phyloP scores from a whole-genome alignment of 306 rosid genomes.

The Vigna radiata region DNA sequence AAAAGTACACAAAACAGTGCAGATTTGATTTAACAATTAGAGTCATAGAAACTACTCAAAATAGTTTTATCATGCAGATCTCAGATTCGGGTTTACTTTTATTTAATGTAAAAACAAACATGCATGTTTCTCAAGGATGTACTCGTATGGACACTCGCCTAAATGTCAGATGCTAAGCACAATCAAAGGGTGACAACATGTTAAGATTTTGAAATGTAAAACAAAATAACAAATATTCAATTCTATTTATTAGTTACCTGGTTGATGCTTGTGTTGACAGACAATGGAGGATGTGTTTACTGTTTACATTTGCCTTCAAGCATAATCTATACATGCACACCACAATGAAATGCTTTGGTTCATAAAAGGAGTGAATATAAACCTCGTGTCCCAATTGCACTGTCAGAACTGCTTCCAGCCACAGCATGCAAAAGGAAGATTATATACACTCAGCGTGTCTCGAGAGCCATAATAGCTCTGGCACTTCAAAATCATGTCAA shows the following conservation, averaged over 20 bases:
- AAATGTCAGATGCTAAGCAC: not conserved
- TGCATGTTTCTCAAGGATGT: not conserved
- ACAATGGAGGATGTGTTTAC: slow-evolving; percentile 21
- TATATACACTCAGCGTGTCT: slow-evolving; percentile 1
- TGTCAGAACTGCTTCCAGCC: slow-evolving; percentile 34
- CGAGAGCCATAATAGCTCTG: slow-evolving; percentile 19
- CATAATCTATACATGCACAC: slow-evolving; percentile 24
- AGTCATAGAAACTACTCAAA: too few relatives aligned
- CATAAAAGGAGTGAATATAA: slow-evolving; percentile 19
- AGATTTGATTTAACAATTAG: too few relatives aligned
- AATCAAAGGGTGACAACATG: not conserved
- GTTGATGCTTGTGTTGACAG: slow-evolving; percentile 7
- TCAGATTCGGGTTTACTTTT: too few relatives aligned
- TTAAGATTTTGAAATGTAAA: not conserved
- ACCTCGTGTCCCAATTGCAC: not conserved
- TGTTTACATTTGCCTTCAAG: slow-evolving; percentile 7
- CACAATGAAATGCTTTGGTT: slow-evolving; percentile 26
- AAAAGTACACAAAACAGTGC: too few relatives aligned
- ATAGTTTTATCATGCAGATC: too few relatives aligned
- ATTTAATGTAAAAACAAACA: too few relatives aligned
- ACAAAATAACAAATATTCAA: not conserved
- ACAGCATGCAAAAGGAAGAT: slow-evolving; percentile 6
- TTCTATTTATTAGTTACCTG: not conserved
- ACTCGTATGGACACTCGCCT: not conserved
- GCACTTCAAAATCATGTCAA: slow-evolving; percentile 36